These are phyloP conservation scores for Logfia minima DNA, from an alignment of 129 eudicot species.

Conservation along the genomic window DNA sequence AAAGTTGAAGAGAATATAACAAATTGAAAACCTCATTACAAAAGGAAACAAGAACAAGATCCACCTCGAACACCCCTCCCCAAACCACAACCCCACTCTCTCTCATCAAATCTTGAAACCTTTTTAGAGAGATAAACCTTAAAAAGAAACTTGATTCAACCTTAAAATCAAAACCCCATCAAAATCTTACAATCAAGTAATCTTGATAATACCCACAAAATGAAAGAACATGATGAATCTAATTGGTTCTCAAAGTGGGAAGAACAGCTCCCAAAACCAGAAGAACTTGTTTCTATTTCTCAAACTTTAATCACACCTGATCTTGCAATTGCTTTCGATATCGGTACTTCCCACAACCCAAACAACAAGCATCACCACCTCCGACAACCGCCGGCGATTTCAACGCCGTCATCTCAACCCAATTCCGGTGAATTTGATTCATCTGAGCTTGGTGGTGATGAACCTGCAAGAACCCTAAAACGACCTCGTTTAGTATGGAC, in stretches of 20 bases:
- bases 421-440: constrained; percentile 79
- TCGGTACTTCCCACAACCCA: constrained; percentile 30
- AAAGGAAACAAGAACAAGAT: no score
- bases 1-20: neutral
- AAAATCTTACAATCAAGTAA: constrained; percentile 11
- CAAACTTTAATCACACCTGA: constrained; percentile 86
- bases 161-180: neutral
- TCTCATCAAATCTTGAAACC: constrained; percentile 34
- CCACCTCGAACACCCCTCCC: neutral
- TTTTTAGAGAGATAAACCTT: constrained; percentile 28
- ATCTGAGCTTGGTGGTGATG: constrained; percentile 65
- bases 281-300: constrained; percentile 63
- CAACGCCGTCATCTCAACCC: constrained; percentile 48
- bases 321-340: constrained; percentile 81
- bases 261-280: constrained; percentile 78
- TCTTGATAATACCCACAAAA: constrained; percentile 17
- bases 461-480: constrained; percentile 88
- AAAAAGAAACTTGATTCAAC: neutral
- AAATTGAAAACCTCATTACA: neutral
- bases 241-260: constrained; percentile 90
- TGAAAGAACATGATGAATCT: constrained; percentile 78
- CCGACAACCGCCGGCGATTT: constrained; percentile 33
- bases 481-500: constrained; percentile 98
- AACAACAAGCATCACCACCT: constrained; percentile 22
- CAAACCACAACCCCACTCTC: constrained; percentile 10